Evolutionary conservation across 2,329 filamentous ascomycete species (phyloP).

Genomic region (Alternaria arborescens): DNA sequence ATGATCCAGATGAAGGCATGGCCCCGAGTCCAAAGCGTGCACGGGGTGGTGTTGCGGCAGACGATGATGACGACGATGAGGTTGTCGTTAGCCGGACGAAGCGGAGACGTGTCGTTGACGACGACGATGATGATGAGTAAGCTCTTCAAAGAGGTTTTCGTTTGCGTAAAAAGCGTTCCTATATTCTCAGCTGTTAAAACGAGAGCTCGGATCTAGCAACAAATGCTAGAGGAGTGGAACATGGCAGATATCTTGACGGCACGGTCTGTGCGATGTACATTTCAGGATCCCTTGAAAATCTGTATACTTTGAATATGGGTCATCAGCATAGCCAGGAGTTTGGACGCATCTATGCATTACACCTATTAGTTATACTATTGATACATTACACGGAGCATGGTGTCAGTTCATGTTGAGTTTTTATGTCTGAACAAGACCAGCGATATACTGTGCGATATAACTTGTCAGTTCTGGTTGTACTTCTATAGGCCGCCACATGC

Average conservation of each 20-base stretch:
- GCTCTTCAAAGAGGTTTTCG: background rate
- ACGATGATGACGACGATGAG: conserved; percentile 49
- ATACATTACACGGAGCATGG: background rate
- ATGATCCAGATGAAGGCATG: conserved; percentile 59
- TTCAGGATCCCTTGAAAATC: background rate
- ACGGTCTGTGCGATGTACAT: background rate
- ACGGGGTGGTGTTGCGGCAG: conserved; percentile 38
- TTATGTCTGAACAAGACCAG: background rate
- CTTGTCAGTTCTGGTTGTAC: background rate
- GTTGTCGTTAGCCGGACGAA: conserved; percentile 43
- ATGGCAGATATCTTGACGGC: background rate
- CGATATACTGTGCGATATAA: background rate
- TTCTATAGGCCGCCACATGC: background rate
- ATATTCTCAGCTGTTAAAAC: background rate
- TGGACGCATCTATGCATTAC: conserved; percentile 8
- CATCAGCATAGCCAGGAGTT: conserved; percentile 39
- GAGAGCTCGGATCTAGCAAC: background rate
- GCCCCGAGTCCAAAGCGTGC: conserved; percentile 53
- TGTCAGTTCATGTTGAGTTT: background rate
- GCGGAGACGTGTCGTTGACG: conserved; percentile 57
- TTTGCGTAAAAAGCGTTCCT: background rate
- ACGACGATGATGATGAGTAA: conserved; percentile 59
- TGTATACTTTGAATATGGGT: conserved; percentile 6
- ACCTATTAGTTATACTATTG: conserved; percentile 11
- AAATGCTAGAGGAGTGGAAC: background rate